Conservation (phyloP, 768 basidiomycete species). For the Pleurotus tuber-regium region DNA sequence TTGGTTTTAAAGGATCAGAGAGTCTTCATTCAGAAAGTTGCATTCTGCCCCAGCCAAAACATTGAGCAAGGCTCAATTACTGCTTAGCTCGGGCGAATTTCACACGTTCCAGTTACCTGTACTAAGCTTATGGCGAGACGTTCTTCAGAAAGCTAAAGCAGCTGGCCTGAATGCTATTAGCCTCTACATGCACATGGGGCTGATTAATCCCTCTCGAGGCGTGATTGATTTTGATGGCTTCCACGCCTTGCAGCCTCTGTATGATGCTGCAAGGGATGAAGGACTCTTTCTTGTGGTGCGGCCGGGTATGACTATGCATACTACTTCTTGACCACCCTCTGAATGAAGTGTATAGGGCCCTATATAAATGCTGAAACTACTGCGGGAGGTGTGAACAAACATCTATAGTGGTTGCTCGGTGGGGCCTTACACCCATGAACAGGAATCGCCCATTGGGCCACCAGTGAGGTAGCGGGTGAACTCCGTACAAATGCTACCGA, state of each 20-base stretch:
- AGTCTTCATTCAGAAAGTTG: conserved; percentile 65
- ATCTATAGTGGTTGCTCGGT: too few relatives aligned
- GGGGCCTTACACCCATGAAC: too few relatives aligned
- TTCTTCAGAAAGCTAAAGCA: conserved; percentile 79
- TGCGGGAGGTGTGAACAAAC: conserved; percentile 64
- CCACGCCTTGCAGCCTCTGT: conserved; percentile 67
- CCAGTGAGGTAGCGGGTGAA: conserved; percentile 59
- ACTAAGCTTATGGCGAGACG: conserved; percentile 77
- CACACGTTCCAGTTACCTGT: conserved; percentile 82
- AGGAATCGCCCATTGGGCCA: conserved; percentile 60
- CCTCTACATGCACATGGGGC: conserved; percentile 79
- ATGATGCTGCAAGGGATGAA: conserved; percentile 67
- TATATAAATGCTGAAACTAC: conserved; percentile 83
- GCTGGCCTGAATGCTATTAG: conserved; percentile 78
- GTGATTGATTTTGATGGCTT: conserved; percentile 73
- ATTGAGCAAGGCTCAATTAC: not conserved
- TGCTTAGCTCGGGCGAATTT: conserved; percentile 74
- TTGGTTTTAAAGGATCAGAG: conserved; percentile 68
- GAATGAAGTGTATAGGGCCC: conserved; percentile 19
- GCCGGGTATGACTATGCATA: conserved; percentile 49
- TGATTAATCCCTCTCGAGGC: conserved; percentile 72
- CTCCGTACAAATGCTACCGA: conserved; percentile 76
- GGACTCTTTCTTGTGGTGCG: conserved; percentile 80
- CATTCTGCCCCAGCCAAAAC: not conserved
- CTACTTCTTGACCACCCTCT: not conserved